Percentiles rank a stretch among this genome's conserved stretches.
Evolutionary conservation across 306 rosid genomes (phyloP).

Genomic region (Acacia acuminata): DNA sequence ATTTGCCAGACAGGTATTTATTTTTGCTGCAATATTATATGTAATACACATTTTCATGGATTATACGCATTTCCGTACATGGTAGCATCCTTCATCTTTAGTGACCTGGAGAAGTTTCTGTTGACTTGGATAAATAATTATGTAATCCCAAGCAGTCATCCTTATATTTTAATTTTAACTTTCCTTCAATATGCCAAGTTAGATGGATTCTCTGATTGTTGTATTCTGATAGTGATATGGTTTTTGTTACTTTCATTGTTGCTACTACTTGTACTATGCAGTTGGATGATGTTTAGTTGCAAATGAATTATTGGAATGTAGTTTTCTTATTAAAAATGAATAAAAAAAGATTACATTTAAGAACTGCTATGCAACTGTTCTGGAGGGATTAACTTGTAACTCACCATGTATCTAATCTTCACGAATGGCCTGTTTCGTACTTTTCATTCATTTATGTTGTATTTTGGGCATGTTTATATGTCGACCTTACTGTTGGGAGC

Average conservation of each 20-base stretch:
- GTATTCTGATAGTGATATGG: not conserved
- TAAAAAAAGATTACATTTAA: not conserved
- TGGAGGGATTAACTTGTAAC: not conserved
- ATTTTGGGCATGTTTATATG: conserved; percentile 10
- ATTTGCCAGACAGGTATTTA: conserved; percentile 51
- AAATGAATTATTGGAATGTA: not conserved
- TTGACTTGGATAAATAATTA: not conserved
- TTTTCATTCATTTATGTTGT: not conserved
- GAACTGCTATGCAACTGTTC: not conserved
- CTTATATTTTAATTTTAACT: not conserved
- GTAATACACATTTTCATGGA: not conserved
- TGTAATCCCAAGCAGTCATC: not conserved
- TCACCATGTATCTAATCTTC: not conserved
- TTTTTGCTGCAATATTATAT: conserved; percentile 12
- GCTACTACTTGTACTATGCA: not conserved
- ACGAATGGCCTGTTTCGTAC: not conserved
- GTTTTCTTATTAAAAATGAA: not conserved
- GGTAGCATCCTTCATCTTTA: not conserved
- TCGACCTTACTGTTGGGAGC: conserved; percentile 17
- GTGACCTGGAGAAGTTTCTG: not conserved
- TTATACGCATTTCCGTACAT: not conserved
- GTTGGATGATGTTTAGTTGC: not conserved
- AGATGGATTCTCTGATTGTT: not conserved
- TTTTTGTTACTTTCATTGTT: conserved; percentile 2
- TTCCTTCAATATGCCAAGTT: not conserved